A percentile compares a stretch with the other conserved stretches of the same genome.
Evolutionary conservation across 805 yeast species (phyloP).

Genomic region (Brettanomyces sp.): DNA sequence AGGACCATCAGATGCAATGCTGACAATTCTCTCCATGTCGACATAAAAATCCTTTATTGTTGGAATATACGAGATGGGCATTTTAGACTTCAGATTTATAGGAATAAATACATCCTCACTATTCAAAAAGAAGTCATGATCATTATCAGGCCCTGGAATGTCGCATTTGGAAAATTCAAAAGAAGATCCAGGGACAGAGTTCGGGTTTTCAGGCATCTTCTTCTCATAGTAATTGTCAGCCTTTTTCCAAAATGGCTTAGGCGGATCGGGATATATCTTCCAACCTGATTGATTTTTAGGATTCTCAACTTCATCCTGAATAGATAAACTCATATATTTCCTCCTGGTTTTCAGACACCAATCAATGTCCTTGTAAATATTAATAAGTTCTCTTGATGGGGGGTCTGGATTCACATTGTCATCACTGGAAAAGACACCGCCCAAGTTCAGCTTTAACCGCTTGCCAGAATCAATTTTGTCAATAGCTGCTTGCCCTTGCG

Average conservation of each 20-base stretch:
- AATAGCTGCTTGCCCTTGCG: constrained; percentile 6
- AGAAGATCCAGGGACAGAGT: constrained; percentile 10
- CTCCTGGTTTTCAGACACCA: constrained; percentile 65
- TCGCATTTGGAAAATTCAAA: constrained; percentile 50
- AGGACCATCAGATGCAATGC: constrained; percentile 88
- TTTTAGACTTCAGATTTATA: constrained; percentile 17
- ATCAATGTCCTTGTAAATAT: constrained; percentile 51
- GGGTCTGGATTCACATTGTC: constrained; percentile 41
- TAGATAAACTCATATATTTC: constrained; percentile 61
- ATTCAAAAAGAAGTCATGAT: constrained; percentile 36
- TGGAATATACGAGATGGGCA: constrained; percentile 59
- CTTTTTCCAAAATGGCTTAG: constrained; percentile 73
- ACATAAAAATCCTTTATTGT: constrained; percentile 74
- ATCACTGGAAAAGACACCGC: constrained; percentile 37
- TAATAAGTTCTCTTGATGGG: constrained; percentile 62
- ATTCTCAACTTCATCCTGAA: constrained; percentile 67
- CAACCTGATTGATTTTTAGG: constrained; percentile 74
- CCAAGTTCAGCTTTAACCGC: constrained; percentile 27
- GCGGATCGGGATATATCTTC: constrained; percentile 88
- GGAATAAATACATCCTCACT: constrained; percentile 60
- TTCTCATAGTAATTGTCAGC: constrained; percentile 23
- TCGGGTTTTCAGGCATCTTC: background rate
- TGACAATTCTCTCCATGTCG: constrained; percentile 68
- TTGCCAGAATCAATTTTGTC: background rate
- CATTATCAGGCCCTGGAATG: constrained; percentile 40